A percentile compares a stretch with the other conserved stretches of the same genome.
phyloP scores from a whole-genome alignment of 2,329 filamentous ascomycete genomes.

The Helotiales sp. region DNA sequence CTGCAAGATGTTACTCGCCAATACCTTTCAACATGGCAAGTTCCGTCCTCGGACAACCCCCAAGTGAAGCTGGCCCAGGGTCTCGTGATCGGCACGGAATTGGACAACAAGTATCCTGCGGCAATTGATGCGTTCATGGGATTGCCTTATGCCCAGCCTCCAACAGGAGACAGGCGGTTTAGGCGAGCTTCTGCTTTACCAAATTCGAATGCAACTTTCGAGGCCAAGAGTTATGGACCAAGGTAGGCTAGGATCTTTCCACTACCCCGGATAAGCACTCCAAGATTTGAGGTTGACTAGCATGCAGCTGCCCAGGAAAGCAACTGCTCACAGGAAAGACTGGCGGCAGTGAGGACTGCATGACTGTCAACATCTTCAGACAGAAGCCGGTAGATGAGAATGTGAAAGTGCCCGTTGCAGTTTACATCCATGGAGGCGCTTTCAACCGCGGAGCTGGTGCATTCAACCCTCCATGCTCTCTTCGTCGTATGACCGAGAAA shows the following conservation, averaged over 20 bases:
- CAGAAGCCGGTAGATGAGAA: conserved; percentile 29
- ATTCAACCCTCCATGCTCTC: conserved; percentile 40
- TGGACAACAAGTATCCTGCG: conserved; percentile 28
- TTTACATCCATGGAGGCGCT: conserved; percentile 63
- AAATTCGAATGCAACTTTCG: conserved; percentile 28
- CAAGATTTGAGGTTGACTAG: not conserved
- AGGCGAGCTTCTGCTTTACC: conserved; percentile 32
- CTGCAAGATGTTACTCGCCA: not conserved
- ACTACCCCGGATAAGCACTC: not conserved
- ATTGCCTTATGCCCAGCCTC: conserved; percentile 48
- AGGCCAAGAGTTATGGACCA: conserved; percentile 39
- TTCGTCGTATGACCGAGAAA: conserved; percentile 39
- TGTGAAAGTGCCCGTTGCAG: conserved; percentile 45
- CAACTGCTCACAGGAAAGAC: conserved; percentile 31
- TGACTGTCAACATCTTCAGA: conserved; percentile 50
- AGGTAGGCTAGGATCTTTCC: conserved; percentile 19
- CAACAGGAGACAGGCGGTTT: conserved; percentile 47
- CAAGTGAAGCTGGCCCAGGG: conserved; percentile 30
- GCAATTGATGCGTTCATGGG: conserved; percentile 45
- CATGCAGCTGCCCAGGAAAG: conserved; percentile 38
- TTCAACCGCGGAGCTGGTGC: conserved; percentile 47
- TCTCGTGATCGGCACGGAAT: conserved; percentile 33
- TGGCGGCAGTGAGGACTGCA: conserved; percentile 45
- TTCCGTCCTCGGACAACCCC: conserved; percentile 1
- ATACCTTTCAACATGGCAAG: not conserved